Conservation (phyloP, 768 basidiomycete species). For the Lactarius hengduanensis region DNA sequence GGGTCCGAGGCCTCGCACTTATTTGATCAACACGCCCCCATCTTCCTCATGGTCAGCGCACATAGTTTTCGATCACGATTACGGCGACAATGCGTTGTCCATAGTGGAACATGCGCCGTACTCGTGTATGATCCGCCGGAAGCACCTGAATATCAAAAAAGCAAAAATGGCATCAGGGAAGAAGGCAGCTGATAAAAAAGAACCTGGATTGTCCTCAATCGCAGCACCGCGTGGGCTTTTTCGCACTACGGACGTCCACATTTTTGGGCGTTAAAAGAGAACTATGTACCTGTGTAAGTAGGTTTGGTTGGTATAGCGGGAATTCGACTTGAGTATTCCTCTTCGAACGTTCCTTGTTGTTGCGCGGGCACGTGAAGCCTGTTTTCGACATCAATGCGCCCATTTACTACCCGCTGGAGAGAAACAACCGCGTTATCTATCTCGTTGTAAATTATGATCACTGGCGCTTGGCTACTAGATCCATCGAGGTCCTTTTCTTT, state of each 20-base stretch:
- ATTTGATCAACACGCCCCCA: neutral
- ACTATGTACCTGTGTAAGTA: neutral
- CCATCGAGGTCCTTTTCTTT: neutral
- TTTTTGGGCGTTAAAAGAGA: neutral
- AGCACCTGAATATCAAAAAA: neutral
- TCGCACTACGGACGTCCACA: constrained; percentile 1
- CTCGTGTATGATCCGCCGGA: neutral
- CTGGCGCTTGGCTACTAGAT: neutral
- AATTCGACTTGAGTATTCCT: neutral
- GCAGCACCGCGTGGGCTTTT: neutral
- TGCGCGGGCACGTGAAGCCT: neutral
- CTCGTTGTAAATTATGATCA: neutral
- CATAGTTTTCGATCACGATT: neutral
- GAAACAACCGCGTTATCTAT: neutral
- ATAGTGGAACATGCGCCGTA: neutral
- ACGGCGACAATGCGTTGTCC: neutral
- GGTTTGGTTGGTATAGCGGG: neutral
- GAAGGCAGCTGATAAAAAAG: neutral
- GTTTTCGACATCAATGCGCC: neutral
- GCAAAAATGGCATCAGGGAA: neutral
- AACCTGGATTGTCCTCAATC: neutral
- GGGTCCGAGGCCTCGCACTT: neutral
- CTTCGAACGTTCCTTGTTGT: neutral
- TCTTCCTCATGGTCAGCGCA: neutral
- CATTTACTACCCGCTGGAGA: neutral